A percentile compares a stretch with the other conserved stretches of the same genome.
Conservation (phyloP, 2,329 filamentous ascomycete species). For the Penicillium freii region DNA sequence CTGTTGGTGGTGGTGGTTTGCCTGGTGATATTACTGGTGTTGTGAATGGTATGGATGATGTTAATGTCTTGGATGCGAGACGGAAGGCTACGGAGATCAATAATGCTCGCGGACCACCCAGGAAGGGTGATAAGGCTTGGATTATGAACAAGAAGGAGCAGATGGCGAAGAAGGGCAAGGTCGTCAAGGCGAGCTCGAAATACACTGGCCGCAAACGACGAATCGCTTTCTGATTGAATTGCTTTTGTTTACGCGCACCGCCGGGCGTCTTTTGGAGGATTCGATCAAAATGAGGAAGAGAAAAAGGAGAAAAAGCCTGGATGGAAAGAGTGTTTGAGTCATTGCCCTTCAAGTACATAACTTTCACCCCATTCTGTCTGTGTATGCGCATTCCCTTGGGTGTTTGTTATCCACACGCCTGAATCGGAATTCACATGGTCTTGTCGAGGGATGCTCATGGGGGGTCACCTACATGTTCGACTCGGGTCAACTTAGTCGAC, state of each 20-base stretch:
- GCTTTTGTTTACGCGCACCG: not conserved
- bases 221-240: conserved; percentile 62
- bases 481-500: not conserved
- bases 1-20: conserved; percentile 71
- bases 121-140: conserved; percentile 53
- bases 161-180: conserved; percentile 90
- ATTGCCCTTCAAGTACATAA: not conserved
- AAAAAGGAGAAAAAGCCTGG: not conserved
- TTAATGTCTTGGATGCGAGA: conserved; percentile 73
- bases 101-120: conserved; percentile 46
- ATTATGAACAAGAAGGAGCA: conserved; percentile 71
- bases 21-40: conserved; percentile 80
- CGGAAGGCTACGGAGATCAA: conserved; percentile 48
- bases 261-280: not conserved
- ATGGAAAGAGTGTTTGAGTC: not conserved
- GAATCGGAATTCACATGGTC: not conserved
- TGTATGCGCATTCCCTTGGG: not conserved
- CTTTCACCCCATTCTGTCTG: not conserved
- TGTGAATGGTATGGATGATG: conserved; percentile 82
- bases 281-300: not conserved
- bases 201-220: conserved; percentile 90
- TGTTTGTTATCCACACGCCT: not conserved
- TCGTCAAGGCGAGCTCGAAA: conserved; percentile 88
- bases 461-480: not conserved
- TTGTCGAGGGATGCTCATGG: not conserved